A percentile compares a stretch with the other conserved stretches of the same genome.
Evolutionary conservation across 805 yeast species (phyloP).

Genomic region (Wilhelminamyces savonicus): DNA sequence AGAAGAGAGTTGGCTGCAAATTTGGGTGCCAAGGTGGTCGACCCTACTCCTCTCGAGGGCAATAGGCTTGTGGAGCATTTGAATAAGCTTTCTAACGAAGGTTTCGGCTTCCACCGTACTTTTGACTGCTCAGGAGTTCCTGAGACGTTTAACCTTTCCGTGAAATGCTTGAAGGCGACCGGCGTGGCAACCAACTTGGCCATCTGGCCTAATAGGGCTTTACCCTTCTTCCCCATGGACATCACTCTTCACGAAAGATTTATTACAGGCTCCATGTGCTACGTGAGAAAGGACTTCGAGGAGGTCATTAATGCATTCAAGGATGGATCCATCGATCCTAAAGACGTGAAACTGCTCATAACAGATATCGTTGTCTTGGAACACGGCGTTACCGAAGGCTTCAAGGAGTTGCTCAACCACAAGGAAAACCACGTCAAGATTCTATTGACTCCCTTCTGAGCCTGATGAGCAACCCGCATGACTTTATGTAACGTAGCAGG

Average conservation of each 20-base stretch:
- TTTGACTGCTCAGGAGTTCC: constrained; percentile 2
- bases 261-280: constrained; percentile 2
- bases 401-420: constrained; percentile 1
- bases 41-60: constrained; percentile 1
- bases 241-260: constrained; percentile 1
- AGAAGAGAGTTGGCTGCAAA: constrained; percentile 2
- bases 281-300: constrained; percentile 1
- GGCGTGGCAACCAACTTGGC: constrained; percentile 3
- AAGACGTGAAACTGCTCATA: constrained; percentile 1
- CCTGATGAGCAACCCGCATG: too few species aligned
- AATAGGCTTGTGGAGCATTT: not conserved
- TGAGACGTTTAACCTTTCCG: constrained; percentile 1
- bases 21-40: constrained; percentile 1
- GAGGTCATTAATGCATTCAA: constrained; percentile 1
- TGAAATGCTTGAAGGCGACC: constrained; percentile 1
- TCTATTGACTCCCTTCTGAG: constrained; percentile 1
- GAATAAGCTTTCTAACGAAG: not conserved
- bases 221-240: constrained; percentile 2
- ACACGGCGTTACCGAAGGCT: constrained; percentile 1
- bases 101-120: constrained; percentile 1
- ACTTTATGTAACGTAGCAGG: too few species aligned
- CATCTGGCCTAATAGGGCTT: constrained; percentile 1
- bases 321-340: constrained; percentile 1
- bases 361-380: constrained; percentile 1
- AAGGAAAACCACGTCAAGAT: constrained; percentile 3